Conservation (phyloP, 2,329 filamentous ascomycete genomes). For the Lachnellula arida region DNA sequence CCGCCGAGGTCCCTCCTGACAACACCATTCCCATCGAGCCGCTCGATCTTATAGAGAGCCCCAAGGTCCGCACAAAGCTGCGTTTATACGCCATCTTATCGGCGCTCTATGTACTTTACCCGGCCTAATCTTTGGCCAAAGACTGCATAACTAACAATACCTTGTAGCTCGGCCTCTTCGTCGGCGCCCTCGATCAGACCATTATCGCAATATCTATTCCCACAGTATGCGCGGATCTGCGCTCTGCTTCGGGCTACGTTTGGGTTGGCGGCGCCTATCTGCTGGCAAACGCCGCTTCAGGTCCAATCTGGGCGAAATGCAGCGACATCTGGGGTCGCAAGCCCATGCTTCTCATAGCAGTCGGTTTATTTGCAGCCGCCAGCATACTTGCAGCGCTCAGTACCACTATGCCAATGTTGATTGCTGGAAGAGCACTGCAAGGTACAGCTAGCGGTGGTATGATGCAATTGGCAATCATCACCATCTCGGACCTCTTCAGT, state of each 20-base stretch:
- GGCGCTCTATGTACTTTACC: constrained; percentile 22
- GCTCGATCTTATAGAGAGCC: constrained; percentile 14
- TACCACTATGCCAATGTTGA: constrained; percentile 56
- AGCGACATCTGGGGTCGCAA: constrained; percentile 66
- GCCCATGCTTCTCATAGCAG: constrained; percentile 54
- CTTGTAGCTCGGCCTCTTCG: constrained; percentile 3
- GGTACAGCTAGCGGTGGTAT: constrained; percentile 60
- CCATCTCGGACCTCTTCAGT: constrained; percentile 59
- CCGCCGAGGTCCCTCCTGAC: neutral
- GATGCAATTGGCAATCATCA: constrained; percentile 59
- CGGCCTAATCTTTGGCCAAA: neutral
- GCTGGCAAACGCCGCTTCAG: constrained; percentile 42
- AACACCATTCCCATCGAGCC: constrained; percentile 3
- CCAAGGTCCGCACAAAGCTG: constrained; percentile 24
- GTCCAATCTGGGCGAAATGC: constrained; percentile 47
- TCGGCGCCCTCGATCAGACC: constrained; percentile 30
- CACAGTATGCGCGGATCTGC: constrained; percentile 35
- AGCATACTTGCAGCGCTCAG: constrained; percentile 55
- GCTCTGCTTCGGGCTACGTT: constrained; percentile 43
- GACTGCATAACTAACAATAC: neutral
- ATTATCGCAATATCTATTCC: constrained; percentile 39
- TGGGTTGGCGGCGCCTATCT: constrained; percentile 49
- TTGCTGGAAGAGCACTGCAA: constrained; percentile 57
- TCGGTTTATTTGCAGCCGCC: constrained; percentile 57
- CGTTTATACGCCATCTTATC: constrained; percentile 23